Evolutionary conservation across 495 filamentous ascomycete species (phyloP).

Genomic region (Copromyces sp.): DNA sequence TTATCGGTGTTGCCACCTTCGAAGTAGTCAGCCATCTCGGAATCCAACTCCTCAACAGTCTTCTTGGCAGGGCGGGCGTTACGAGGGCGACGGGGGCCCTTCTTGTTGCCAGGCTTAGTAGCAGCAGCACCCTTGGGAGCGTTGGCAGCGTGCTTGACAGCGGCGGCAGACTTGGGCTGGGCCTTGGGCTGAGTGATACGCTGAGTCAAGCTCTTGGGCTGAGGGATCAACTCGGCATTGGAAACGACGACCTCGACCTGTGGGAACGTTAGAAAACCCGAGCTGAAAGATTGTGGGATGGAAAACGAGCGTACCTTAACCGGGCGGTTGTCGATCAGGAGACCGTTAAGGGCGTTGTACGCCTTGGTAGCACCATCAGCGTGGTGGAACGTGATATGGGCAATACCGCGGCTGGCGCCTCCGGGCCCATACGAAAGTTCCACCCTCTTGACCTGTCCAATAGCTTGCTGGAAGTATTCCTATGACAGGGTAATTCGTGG

Average conservation of each 20-base stretch:
- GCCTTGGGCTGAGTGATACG: slow-evolving; percentile 72
- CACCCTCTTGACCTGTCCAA: slow-evolving; percentile 82
- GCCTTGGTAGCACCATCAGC: slow-evolving; percentile 72
- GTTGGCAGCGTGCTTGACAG: slow-evolving; percentile 45
- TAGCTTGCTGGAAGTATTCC: slow-evolving; percentile 88
- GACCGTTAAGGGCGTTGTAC: slow-evolving; percentile 67
- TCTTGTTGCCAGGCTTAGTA: slow-evolving; percentile 42
- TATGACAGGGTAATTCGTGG: slow-evolving; percentile 42
- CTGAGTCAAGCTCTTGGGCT: slow-evolving; percentile 69
- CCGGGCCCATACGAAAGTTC: slow-evolving; percentile 87
- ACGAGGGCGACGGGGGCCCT: slow-evolving; percentile 34
- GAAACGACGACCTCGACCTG: slow-evolving; percentile 87
- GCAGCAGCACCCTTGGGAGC: slow-evolving; percentile 29
- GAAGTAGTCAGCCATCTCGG: slow-evolving; percentile 92
- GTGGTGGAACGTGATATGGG: slow-evolving; percentile 58
- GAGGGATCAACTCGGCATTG: slow-evolving; percentile 52
- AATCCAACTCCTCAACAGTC: slow-evolving; percentile 84
- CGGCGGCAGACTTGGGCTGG: slow-evolving; percentile 76
- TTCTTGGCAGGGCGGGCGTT: slow-evolving; percentile 69
- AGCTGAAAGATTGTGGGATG: not conserved
- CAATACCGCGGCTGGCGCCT: slow-evolving; percentile 81
- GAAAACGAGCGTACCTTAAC: slow-evolving; percentile 60
- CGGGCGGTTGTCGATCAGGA: slow-evolving; percentile 77
- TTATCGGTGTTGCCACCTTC: slow-evolving; percentile 26
- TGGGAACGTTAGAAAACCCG: not conserved